A percentile compares a stretch with the other conserved stretches of the same genome.
These are phyloP conservation scores for Eragrostis nindensis DNA, from an alignment of 176 grass and related monocot genomes.

Conservation along the genomic window DNA sequence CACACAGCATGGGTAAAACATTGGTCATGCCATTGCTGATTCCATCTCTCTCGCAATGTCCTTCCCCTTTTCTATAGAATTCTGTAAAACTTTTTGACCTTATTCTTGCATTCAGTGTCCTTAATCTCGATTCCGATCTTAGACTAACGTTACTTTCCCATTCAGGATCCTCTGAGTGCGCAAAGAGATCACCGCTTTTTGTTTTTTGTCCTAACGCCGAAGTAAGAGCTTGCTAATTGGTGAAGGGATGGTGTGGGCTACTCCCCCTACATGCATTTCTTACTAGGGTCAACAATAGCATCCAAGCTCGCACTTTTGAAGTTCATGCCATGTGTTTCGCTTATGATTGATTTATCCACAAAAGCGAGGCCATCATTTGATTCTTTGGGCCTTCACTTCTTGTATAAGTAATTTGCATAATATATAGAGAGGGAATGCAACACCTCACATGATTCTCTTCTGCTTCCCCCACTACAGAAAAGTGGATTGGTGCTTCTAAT, in stretches of 20 bases:
- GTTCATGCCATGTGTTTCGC: constrained; percentile 59
- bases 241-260: constrained; percentile 43
- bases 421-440: constrained; percentile 45
- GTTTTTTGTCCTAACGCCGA: constrained; percentile 39
- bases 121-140: constrained; percentile 41
- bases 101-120: constrained; percentile 43
- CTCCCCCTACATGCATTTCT: constrained; percentile 41
- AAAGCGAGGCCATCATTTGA: constrained; percentile 53
- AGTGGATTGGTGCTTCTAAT: constrained; percentile 53
- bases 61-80: constrained; percentile 11
- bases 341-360: constrained; percentile 44
- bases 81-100: constrained; percentile 53
- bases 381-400: constrained; percentile 51
- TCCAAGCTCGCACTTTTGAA: constrained; percentile 55
- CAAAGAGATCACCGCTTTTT: constrained; percentile 44
- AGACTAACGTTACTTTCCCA: constrained; percentile 41
- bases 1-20: constrained; percentile 27
- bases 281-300: constrained; percentile 68
- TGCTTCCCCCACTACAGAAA: constrained; percentile 59
- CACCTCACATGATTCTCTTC: constrained; percentile 79
- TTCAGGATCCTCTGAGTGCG: constrained; percentile 40
- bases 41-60: constrained; percentile 26
- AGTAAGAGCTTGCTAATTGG: constrained; percentile 51
- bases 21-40: constrained; percentile 30
- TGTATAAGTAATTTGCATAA: constrained; percentile 39